Conservation (phyloP, 768 basidiomycete species). For the Mycena indigotica region DNA sequence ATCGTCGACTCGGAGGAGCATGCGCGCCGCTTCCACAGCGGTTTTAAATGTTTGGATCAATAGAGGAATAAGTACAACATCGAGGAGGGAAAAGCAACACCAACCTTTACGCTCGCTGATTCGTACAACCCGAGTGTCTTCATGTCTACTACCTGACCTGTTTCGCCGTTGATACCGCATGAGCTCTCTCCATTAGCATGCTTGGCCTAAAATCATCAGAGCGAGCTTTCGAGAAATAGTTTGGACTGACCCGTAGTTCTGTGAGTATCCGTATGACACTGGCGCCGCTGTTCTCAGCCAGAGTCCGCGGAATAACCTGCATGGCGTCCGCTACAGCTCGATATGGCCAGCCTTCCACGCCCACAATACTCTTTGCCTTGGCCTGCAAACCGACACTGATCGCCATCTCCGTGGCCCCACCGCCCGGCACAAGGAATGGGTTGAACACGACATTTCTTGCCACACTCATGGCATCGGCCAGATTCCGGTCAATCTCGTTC, state of each 20-base stretch:
- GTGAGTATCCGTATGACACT: conserved; percentile 94
- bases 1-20: conserved; percentile 91
- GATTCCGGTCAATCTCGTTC: conserved; percentile 96
- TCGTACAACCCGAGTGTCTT: conserved; percentile 92
- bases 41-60: conserved; percentile 96
- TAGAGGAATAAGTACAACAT: not conserved
- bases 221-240: not conserved
- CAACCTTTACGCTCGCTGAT: conserved; percentile 91
- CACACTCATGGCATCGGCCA: conserved; percentile 96
- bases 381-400: conserved; percentile 84
- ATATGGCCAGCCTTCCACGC: conserved; percentile 90
- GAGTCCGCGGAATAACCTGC: conserved; percentile 94
- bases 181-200: conserved; percentile 89
- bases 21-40: conserved; percentile 92
- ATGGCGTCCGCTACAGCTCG: conserved; percentile 93
- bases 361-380: conserved; percentile 77
- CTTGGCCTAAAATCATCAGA: conserved; percentile 66
- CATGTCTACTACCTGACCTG: conserved; percentile 96
- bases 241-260: conserved; percentile 75
- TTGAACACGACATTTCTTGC: conserved; percentile 97
- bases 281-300: conserved; percentile 94
- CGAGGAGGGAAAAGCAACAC: not conserved
- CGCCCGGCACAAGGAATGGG: conserved; percentile 90
- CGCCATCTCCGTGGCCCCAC: conserved; percentile 98
- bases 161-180: conserved; percentile 96